Conservation (phyloP, 2,329 filamentous ascomycete species). For the Penicillium crustosum region DNA sequence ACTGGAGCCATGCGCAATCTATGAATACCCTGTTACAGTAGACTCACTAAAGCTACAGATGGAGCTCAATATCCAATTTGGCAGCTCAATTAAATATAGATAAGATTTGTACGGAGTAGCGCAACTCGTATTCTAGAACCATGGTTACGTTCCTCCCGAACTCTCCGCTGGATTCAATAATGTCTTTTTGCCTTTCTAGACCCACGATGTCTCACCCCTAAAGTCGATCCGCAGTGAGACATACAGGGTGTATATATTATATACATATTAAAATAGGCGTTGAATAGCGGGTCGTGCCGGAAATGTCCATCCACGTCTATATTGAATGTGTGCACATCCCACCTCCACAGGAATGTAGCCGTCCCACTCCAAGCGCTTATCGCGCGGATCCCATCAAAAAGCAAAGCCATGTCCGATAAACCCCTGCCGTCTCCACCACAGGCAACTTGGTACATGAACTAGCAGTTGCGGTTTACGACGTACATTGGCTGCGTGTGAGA, state of each 20-base stretch:
- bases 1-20: not conserved
- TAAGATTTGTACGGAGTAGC: not conserved
- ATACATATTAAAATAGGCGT: not conserved
- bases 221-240: not conserved
- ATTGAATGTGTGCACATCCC: not conserved
- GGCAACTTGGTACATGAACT: not conserved
- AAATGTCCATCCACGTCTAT: not conserved
- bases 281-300: not conserved
- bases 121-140: not conserved
- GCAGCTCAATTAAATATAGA: not conserved
- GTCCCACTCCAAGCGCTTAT: constrained; percentile 8
- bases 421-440: not conserved
- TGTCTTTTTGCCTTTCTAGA: not conserved
- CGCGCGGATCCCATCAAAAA: constrained; percentile 1
- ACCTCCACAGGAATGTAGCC: not conserved
- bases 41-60: not conserved
- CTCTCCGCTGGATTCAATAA: not conserved
- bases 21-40: not conserved
- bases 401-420: not conserved
- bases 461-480: not conserved
- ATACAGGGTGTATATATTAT: not conserved
- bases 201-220: not conserved
- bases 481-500: not conserved
- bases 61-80: not conserved
- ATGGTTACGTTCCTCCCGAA: not conserved